These are phyloP conservation scores for Lodderomyces margitis DNA, from an alignment of 1,139 yeast genomes.

Conservation along the genomic window DNA sequence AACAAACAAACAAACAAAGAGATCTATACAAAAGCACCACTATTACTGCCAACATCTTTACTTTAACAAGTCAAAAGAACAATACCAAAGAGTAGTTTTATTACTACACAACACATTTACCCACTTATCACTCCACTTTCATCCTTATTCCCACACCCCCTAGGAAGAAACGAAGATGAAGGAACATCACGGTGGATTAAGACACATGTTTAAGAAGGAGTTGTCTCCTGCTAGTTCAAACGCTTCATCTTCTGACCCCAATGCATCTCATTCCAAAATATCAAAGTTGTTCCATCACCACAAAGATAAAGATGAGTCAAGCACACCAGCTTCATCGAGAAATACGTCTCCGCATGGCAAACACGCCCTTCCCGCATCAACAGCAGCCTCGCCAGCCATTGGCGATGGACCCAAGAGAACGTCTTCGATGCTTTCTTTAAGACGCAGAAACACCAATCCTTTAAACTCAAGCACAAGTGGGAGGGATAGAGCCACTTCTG, in stretches of 20 bases:
- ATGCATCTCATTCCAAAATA: slow-evolving; percentile 23
- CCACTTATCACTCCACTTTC: no score
- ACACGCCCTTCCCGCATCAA: neutral
- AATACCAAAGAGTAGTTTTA: no score
- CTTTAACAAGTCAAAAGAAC: no score
- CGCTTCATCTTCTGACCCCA: slow-evolving; percentile 8
- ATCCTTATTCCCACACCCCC: neutral
- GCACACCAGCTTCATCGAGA: neutral
- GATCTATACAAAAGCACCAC: no score
- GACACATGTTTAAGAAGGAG: slow-evolving; percentile 24
- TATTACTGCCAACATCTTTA: no score
- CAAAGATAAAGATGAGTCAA: slow-evolving; percentile 6
- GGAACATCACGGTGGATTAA: slow-evolving; percentile 20
- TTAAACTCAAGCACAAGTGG: slow-evolving; percentile 2
- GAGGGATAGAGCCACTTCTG: slow-evolving; percentile 6
- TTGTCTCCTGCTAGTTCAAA: slow-evolving; percentile 10
- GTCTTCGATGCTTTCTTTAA: slow-evolving; percentile 28
- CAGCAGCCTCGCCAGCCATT: slow-evolving; percentile 2
- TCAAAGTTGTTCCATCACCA: slow-evolving; percentile 29
- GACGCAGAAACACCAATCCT: slow-evolving; percentile 26
- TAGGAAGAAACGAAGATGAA: slow-evolving; percentile 9
- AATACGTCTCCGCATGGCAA: neutral
- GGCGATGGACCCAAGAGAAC: slow-evolving; percentile 15
- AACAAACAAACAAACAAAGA: no score
- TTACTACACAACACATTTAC: no score